Evolutionary conservation across 352 stramenopile species (phyloP), one percentile per base, ranked within the genome.

Genomic region (Sclerospora graminicola): DNA sequence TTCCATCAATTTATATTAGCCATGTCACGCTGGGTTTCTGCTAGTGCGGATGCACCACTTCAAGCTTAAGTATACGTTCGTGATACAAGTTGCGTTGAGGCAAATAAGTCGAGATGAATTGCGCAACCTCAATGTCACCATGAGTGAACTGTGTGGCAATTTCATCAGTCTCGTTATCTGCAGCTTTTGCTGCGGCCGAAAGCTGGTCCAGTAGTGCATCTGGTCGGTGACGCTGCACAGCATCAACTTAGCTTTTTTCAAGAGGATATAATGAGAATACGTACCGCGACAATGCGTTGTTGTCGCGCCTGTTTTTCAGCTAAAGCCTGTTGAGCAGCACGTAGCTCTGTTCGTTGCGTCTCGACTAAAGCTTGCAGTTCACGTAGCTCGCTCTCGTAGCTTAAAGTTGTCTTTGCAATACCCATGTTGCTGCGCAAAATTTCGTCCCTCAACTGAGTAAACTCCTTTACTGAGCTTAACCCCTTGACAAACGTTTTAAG

Each of bases 381-480:
- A 2, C 54, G 63, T 48, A 89, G 42, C 20, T 66, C 54, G 6
- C 21, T 55, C 27, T 91, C 76, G 49, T 82, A 69, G 6, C 43
- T 45, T 1, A 91, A 63, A 38, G 78, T 85, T 31, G 67, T 77
- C 40, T 84, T 66, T 14, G 79, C 79, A 40, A 84, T 84, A 20
- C 56, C 54, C 54, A 85, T 83, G 48, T 91, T 91, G 48, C 75
- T 81, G 19, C 63, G 69, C 57, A 91, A 71, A 14, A 89, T 64
- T 32, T 89, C 74, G 32, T 85, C 74, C 19, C 76, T 70, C 3
- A 89, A 41, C 42, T 82, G 71, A 24, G 68, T 66, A 28, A 91
- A 91, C 34, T 84, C 70, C 21, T 83, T 59, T 0, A 87, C 69
- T 0, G 52, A 66, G 31, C 69, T 54, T 45, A 89, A 60, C 10